A percentile compares a stretch with the other conserved stretches of the same genome.
Conservation (phyloP, 164 flowering plant genomes). For the Magnolia kwangsiensis region DNA sequence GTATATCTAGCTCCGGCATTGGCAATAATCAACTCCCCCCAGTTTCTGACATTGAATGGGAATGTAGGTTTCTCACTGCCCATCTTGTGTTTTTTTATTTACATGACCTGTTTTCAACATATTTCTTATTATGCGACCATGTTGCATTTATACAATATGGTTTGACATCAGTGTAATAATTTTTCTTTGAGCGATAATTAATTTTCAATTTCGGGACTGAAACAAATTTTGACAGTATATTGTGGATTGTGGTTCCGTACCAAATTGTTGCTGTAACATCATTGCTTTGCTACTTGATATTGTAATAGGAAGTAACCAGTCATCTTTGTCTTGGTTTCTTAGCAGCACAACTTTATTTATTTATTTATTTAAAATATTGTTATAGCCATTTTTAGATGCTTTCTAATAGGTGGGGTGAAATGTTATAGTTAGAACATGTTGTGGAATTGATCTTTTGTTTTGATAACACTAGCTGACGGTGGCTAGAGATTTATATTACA, state of each 20-base stretch:
- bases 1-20: constrained; percentile 92
- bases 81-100: background rate
- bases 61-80: constrained; percentile 38
- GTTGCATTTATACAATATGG: background rate
- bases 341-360: too few relatives aligned
- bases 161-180: background rate
- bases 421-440: too few relatives aligned
- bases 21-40: constrained; percentile 87
- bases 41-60: constrained; percentile 69
- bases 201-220: background rate
- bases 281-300: too few relatives aligned
- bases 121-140: background rate
- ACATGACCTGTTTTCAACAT: background rate
- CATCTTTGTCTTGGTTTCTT: too few relatives aligned
- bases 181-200: background rate
- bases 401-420: too few relatives aligned
- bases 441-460: too few relatives aligned
- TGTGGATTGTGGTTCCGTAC: background rate
- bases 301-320: too few relatives aligned
- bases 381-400: too few relatives aligned
- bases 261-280: background rate
- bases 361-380: too few relatives aligned
- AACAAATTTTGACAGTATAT: background rate
- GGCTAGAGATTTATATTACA: too few relatives aligned
- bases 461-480: too few relatives aligned